Evolutionary conservation across 2,329 filamentous ascomycete species (phyloP), one percentile per base, ranked within the genome.

Genomic region (Rachicladosporium sp.): DNA sequence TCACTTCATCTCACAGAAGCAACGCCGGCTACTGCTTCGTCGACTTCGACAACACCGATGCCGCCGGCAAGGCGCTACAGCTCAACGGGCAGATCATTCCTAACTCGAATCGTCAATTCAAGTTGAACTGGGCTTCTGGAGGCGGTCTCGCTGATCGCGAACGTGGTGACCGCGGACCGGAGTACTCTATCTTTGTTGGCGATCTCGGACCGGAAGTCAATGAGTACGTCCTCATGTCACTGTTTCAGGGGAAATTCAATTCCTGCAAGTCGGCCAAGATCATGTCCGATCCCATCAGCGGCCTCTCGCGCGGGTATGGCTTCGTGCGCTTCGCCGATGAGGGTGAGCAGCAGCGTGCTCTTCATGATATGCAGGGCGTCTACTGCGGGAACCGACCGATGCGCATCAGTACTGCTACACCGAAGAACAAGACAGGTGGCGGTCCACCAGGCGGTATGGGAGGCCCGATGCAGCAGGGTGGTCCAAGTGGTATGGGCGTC

Each of bases 251-350:
- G 58, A 86, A 89, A 46, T 98, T 93, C 72, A 82, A 83, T 1
- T 93, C 87, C 6, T 96, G 89, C 83, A 96, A 96, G 72, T 94
- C 87, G 30, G 91, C 91, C 57, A 98, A 98, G 75, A 98, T 98
- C 66, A 98, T 98, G 91, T 94, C 89, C 45, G 91, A 98, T 58
- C 89, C 91, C 45, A 91, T 96, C 66, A 93, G 83, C 48, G 91
- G 91, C 53, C 89, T 96, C 76, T 95, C 88, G 48, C 87, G 91
- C 47, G 91, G 91, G 41, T 98, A 98, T 57, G 91, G 91, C 35
- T 98, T 98, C 56, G 91, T 98, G 38, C 86, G 91, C 50, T 98
- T 98, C 69, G 86, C 86, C 38, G 86, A 93, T 51, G 89, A 96
- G 69, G 76, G 79, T 50, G 91, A 98, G 58, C 89, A 96, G 70